Base-by-base conservation (phyloP, 139 green algal genomes). In the Coelastrella sp. region DNA sequence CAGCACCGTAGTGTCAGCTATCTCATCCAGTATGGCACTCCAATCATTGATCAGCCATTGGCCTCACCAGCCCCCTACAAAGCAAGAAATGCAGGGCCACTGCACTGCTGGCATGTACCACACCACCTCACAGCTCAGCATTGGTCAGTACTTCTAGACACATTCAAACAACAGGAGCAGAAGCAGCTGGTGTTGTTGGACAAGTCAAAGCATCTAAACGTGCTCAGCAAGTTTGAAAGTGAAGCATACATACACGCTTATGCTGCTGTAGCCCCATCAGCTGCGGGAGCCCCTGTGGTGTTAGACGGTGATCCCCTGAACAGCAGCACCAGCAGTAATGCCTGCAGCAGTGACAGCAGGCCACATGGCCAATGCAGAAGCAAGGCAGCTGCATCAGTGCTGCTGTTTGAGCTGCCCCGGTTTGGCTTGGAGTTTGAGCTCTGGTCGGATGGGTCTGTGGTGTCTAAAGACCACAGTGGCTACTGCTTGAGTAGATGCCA, bases 401-500 rank as follows among this genome's bases (percentile, higher is more conserved):
- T 95, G 68, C 56, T 83, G 5, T 93, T 91, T 79, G 91, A 95
- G 85, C 88, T 96, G 56, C 92, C 94, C 0, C 92, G 94, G 5
- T 95, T 91, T 23, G 16, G 87, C 1, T 83, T 96, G 78, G 90
- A 95, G 87, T 96, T 96, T 87, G 87, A 93, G 85, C 59, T 94
- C 0, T 59, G 74, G 23, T 20, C 71, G 11, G 75, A 78, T 8
- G 14, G 74, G 13, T 64, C 66, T 73, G 3, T 87, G 16, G 32
- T 90, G 71, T 93, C 90, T 5, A 32, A 58, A 0, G 66, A 95
- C 82, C 93, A 93, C 88, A 73, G 8, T 13, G 92, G 93, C 0
- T 94, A 92, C 61, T 19, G 22, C 13, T 90, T 95, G 47, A 79
- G 73, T 56, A 8, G n/a, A 5, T 88, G 80, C 64, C 92, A 91